Conservation (phyloP, 257 asterid species). For the Perilla frutescens region DNA sequence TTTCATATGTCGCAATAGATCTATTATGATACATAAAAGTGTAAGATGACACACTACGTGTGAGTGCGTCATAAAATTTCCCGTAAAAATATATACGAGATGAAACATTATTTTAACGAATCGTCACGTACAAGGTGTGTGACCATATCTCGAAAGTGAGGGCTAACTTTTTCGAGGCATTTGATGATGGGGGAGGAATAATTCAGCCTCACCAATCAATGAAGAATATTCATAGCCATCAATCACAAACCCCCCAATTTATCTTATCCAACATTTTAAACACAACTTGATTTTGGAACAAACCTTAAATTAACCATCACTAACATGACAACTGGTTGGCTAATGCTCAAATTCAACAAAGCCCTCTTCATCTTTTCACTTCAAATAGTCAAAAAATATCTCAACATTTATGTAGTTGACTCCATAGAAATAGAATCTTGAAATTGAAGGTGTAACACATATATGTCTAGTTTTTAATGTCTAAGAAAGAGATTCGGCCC, state of each 20-base stretch:
- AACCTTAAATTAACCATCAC: not conserved
- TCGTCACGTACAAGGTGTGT: not conserved
- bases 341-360: constrained; percentile 26
- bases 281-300: constrained; percentile 6
- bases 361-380: constrained; percentile 3
- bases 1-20: too few species aligned
- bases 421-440: too few species aligned
- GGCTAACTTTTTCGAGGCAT: not conserved
- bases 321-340: constrained; percentile 32
- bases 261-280: constrained; percentile 18
- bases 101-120: too few species aligned
- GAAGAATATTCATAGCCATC: constrained; percentile 39
- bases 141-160: constrained; percentile 30
- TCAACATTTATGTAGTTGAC: too few species aligned
- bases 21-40: too few species aligned
- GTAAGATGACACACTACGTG: too few species aligned
- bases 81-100: too few species aligned
- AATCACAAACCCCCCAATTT: constrained; percentile 1
- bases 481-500: too few species aligned
- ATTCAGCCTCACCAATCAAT: constrained; percentile 36
- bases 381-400: too few species aligned
- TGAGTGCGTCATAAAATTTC: too few species aligned
- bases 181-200: constrained; percentile 39
- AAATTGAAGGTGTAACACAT: too few species aligned
- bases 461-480: too few species aligned